These are phyloP conservation scores for Penicillium sp. DNA, from an alignment of 2,329 filamentous ascomycete species.

Conservation along the genomic window DNA sequence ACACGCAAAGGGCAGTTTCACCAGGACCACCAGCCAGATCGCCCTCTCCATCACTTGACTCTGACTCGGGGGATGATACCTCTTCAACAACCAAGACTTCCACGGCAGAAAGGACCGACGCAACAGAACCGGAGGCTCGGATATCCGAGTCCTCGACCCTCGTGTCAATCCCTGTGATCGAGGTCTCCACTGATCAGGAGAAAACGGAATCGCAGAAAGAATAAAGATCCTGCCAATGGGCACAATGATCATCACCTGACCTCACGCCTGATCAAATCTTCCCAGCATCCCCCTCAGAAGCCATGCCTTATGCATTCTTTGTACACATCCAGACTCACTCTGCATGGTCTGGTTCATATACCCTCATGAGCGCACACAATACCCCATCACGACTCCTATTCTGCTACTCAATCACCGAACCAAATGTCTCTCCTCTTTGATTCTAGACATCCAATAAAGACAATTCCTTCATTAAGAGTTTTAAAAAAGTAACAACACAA, in stretches of 20 bases:
- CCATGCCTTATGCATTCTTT: conserved; percentile 5
- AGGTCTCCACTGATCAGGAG: conserved; percentile 25
- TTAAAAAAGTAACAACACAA: not conserved
- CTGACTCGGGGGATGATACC: conserved; percentile 7
- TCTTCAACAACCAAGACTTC: conserved; percentile 1
- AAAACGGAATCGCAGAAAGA: conserved; percentile 1
- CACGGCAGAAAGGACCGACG: not conserved
- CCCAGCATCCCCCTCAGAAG: not conserved
- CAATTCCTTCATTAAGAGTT: not conserved
- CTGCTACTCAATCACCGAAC: not conserved
- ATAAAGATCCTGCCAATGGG: too few relatives aligned
- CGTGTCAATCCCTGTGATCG: conserved; percentile 25
- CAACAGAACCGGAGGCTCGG: not conserved
- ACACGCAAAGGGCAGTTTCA: conserved; percentile 8
- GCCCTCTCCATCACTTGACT: conserved; percentile 2
- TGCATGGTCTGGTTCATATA: conserved; percentile 2
- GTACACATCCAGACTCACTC: conserved; percentile 2
- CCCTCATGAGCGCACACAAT: conserved; percentile 8
- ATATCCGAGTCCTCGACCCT: not conserved
- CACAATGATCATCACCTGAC: too few relatives aligned
- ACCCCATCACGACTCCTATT: not conserved
- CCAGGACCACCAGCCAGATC: conserved; percentile 10
- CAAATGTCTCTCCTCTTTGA: not conserved
- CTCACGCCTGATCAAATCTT: not conserved
- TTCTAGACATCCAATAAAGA: not conserved